Conservation (phyloP, 345 rosid genomes). For the Ceriops tagal region DNA sequence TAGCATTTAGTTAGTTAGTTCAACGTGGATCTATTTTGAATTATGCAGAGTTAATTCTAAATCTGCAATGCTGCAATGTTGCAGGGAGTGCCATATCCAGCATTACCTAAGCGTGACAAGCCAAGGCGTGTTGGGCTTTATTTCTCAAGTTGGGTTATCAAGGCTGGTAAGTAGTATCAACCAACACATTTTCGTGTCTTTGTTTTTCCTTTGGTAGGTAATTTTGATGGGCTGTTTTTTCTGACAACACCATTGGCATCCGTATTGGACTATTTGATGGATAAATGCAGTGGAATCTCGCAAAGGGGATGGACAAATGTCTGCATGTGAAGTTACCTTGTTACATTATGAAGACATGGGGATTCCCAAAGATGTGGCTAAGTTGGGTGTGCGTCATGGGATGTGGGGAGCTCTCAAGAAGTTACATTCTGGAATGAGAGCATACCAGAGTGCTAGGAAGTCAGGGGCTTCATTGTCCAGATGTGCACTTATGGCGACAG, state of each 20-base stretch:
- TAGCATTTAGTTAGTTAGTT: neutral
- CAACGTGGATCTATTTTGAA: neutral
- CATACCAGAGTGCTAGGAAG: conserved; percentile 74
- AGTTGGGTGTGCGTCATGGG: conserved; percentile 87
- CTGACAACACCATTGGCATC: neutral
- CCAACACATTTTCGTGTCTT: neutral
- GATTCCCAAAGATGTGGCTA: conserved; percentile 95
- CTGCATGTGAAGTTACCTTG: conserved; percentile 87
- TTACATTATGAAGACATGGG: conserved; percentile 97
- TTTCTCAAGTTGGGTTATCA: conserved; percentile 90
- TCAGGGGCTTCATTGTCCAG: conserved; percentile 55
- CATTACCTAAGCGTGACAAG: conserved; percentile 70
- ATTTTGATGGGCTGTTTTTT: neutral
- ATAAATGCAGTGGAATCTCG: conserved; percentile 73
- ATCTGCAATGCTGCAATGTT: conserved; percentile 3
- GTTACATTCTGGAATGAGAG: conserved; percentile 75
- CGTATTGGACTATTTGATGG: conserved; percentile 2
- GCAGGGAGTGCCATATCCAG: conserved; percentile 71
- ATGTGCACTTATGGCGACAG: conserved; percentile 62
- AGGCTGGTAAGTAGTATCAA: conserved; percentile 51
- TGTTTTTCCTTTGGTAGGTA: neutral
- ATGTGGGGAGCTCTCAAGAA: conserved; percentile 98
- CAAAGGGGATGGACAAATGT: conserved; percentile 69
- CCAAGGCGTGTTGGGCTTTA: conserved; percentile 88
- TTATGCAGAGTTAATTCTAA: neutral